Conservation (phyloP, 257 asterid species). For the Scutellaria galericulata region DNA sequence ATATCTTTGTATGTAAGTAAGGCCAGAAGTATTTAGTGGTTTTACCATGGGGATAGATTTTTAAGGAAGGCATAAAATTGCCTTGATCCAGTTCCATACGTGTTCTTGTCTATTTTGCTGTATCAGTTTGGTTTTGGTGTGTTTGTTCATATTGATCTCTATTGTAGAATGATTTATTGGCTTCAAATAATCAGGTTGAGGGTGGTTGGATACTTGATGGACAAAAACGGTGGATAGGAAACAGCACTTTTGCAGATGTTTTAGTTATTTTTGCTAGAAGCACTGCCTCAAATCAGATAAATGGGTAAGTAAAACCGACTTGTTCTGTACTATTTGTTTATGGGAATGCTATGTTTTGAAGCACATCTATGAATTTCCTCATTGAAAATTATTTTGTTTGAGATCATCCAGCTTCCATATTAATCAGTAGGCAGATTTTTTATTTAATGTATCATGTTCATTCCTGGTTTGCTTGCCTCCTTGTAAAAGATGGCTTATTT, state of each 20-base stretch:
- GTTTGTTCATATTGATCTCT: conserved; percentile 6
- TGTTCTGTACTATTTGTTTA: background rate
- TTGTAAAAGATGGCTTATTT: conserved; percentile 2
- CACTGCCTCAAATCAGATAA: conserved; percentile 76
- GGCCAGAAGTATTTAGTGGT: background rate
- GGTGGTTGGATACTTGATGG: conserved; percentile 99
- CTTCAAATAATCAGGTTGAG: conserved; percentile 67
- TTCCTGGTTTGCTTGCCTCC: conserved; percentile 17
- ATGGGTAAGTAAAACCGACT: conserved; percentile 59
- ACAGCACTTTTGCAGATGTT: conserved; percentile 93
- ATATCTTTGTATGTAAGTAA: background rate
- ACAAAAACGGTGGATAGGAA: conserved; percentile 99
- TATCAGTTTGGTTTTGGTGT: background rate
- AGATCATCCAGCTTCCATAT: conserved; percentile 6
- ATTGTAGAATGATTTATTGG: conserved; percentile 7
- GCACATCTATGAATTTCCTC: background rate
- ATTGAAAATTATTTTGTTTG: background rate
- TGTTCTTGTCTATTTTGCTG: conserved; percentile 1
- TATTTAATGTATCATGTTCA: background rate
- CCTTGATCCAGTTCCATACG: background rate
- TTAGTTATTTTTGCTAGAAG: conserved; percentile 86
- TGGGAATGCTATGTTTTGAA: conserved; percentile 3
- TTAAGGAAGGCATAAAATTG: background rate
- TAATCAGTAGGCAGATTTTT: background rate
- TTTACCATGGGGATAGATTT: conserved; percentile 1